These are phyloP conservation scores for Pelagophyceae sp. DNA, from an alignment of 352 stramenopile genomes.

Conservation along the genomic window DNA sequence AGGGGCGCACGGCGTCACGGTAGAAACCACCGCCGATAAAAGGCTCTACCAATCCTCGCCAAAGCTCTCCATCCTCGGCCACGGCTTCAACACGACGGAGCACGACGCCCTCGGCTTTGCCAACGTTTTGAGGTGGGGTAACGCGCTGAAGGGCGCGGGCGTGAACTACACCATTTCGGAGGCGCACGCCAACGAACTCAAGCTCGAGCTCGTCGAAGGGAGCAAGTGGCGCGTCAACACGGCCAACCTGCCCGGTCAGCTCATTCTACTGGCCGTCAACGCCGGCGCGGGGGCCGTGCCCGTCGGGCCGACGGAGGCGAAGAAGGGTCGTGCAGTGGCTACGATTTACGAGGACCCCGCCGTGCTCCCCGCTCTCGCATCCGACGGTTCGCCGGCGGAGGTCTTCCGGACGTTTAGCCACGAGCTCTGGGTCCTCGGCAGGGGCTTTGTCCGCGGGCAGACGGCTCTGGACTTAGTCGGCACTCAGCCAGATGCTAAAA, in stretches of 20 bases:
- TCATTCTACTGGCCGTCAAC: conserved; percentile 10
- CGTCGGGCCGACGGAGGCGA: conserved; percentile 5
- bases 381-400: too few relatives aligned
- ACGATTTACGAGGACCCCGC: conserved; percentile 15
- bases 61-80: background rate
- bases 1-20: conserved; percentile 9
- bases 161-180: conserved; percentile 18
- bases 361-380: background rate
- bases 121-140: conserved; percentile 10
- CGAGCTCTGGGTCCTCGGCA: conserved; percentile 32
- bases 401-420: conserved; percentile 39
- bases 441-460: conserved; percentile 28
- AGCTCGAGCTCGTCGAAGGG: background rate
- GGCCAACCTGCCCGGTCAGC: conserved; percentile 9
- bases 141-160: background rate
- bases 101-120: background rate
- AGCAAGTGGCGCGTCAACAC: conserved; percentile 15
- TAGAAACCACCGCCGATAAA: background rate
- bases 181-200: background rate
- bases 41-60: background rate
- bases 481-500: background rate
- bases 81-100: conserved; percentile 13
- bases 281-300: conserved; percentile 6
- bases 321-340: conserved; percentile 17
- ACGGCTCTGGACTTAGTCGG: conserved; percentile 12